These are phyloP conservation scores for Cryphonectria radicalis DNA, from an alignment of 2,329 filamentous ascomycete genomes.

Conservation along the genomic window DNA sequence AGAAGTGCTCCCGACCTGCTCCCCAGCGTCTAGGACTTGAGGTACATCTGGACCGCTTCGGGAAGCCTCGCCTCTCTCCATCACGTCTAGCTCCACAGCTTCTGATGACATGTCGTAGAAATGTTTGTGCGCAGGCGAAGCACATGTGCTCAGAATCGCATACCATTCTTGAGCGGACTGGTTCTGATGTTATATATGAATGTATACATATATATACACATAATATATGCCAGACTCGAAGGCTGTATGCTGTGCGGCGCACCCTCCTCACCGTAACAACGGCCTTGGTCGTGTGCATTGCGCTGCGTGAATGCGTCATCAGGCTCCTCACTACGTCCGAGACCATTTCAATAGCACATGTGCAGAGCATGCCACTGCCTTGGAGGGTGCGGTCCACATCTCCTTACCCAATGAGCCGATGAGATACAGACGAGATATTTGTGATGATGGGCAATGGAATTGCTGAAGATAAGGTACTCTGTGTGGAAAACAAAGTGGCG, in stretches of 20 bases:
- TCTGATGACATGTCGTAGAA: not conserved
- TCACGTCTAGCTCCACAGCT: not conserved
- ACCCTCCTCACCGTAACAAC: not conserved
- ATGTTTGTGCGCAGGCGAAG: not conserved
- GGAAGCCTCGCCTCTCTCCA: conserved; percentile 7
- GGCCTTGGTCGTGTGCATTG: not conserved
- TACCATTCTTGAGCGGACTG: not conserved
- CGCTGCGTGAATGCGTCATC: not conserved
- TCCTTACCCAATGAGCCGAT: not conserved
- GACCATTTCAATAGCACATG: not conserved
- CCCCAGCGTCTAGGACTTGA: not conserved
- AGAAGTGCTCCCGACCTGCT: not conserved
- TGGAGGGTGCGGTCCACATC: not conserved
- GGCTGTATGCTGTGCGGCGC: not conserved
- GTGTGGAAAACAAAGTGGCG: not conserved
- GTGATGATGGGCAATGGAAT: not conserved
- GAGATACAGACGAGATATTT: not conserved
- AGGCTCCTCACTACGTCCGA: not conserved
- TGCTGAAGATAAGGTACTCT: no score
- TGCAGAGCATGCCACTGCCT: no score
- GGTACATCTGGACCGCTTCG: not conserved
- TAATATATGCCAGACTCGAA: not conserved
- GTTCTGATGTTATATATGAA: not conserved
- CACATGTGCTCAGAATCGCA: not conserved
- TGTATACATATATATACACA: no score